Percentiles rank a stretch among this genome's conserved stretches.
Evolutionary conservation across 2,329 filamentous ascomycete species (phyloP).

Genomic region (Curvularia sp.): DNA sequence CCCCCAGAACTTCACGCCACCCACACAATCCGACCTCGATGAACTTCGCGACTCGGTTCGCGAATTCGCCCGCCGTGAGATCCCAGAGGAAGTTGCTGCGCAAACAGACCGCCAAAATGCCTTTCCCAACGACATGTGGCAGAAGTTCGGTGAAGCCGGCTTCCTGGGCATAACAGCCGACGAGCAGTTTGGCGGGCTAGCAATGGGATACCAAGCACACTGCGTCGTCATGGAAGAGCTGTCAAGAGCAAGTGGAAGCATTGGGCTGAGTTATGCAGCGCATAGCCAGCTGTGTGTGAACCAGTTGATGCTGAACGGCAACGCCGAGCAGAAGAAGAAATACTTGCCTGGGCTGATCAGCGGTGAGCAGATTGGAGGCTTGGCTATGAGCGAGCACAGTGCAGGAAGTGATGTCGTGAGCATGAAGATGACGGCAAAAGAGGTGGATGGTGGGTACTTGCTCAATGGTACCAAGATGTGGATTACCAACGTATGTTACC

Average conservation of each 20-base stretch:
- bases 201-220: slow-evolving; percentile 95
- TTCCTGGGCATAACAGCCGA: slow-evolving; percentile 93
- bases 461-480: slow-evolving; percentile 97
- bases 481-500: slow-evolving; percentile 85
- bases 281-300: slow-evolving; percentile 97
- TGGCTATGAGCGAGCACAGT: slow-evolving; percentile 94
- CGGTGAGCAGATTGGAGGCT: slow-evolving; percentile 80
- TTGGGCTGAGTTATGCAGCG: slow-evolving; percentile 91
- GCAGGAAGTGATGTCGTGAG: slow-evolving; percentile 93
- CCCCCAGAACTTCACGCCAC: slow-evolving; percentile 71
- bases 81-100: slow-evolving; percentile 81
- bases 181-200: slow-evolving; percentile 87
- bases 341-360: slow-evolving; percentile 83
- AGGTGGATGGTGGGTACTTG: slow-evolving; percentile 82
- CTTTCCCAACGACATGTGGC: slow-evolving; percentile 92
- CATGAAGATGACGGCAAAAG: slow-evolving; percentile 86
- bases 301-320: slow-evolving; percentile 90
- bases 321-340: slow-evolving; percentile 75
- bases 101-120: slow-evolving; percentile 84
- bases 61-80: slow-evolving; percentile 87
- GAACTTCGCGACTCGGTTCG: slow-evolving; percentile 85
- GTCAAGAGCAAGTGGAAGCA: slow-evolving; percentile 82
- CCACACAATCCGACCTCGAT: slow-evolving; percentile 74
- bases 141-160: slow-evolving; percentile 87
- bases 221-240: slow-evolving; percentile 96